Evolutionary conservation across 1,284 basidiomycete genomes (phyloP).

Genomic region (Erythrobasidium hasegawianum): DNA sequence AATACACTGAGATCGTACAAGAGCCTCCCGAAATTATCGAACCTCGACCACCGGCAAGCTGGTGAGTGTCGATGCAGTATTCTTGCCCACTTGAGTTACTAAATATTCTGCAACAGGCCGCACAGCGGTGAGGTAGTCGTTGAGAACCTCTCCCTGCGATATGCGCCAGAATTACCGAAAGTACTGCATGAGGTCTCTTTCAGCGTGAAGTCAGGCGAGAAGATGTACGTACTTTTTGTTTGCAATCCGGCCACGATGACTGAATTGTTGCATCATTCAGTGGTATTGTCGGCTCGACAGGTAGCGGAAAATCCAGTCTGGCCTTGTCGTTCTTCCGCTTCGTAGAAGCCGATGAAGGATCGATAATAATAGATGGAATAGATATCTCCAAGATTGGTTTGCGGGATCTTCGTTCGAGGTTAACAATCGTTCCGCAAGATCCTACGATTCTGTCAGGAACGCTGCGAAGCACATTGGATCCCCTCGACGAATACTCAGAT

Average conservation of each 20-base stretch:
- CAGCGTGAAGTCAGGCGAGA: conserved; percentile 63
- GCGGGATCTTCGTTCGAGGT: conserved; percentile 66
- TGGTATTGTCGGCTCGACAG: conserved; percentile 50
- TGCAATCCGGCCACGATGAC: neutral
- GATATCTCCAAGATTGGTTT: conserved; percentile 81
- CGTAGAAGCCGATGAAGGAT: conserved; percentile 77
- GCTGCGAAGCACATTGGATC: conserved; percentile 80
- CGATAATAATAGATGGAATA: conserved; percentile 79
- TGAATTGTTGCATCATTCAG: neutral
- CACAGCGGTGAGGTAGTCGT: conserved; percentile 61
- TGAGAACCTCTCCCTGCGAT: conserved; percentile 62
- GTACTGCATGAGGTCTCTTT: conserved; percentile 68
- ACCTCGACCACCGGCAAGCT: conserved; percentile 69
- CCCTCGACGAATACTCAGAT: conserved; percentile 82
- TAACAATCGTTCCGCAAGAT: conserved; percentile 70
- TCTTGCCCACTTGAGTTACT: neutral
- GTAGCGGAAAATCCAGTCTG: conserved; percentile 79
- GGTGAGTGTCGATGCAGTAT: conserved; percentile 44
- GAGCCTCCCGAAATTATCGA: conserved; percentile 52
- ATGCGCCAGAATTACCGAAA: conserved; percentile 66
- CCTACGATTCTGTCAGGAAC: conserved; percentile 77
- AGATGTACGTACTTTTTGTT: conserved; percentile 73
- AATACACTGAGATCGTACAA: conserved; percentile 69
- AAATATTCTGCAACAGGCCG: conserved; percentile 52
- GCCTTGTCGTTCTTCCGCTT: conserved; percentile 94